phyloP scores from a whole-genome alignment of 2,329 filamentous ascomycete genomes.

The Monilinia fructicola region DNA sequence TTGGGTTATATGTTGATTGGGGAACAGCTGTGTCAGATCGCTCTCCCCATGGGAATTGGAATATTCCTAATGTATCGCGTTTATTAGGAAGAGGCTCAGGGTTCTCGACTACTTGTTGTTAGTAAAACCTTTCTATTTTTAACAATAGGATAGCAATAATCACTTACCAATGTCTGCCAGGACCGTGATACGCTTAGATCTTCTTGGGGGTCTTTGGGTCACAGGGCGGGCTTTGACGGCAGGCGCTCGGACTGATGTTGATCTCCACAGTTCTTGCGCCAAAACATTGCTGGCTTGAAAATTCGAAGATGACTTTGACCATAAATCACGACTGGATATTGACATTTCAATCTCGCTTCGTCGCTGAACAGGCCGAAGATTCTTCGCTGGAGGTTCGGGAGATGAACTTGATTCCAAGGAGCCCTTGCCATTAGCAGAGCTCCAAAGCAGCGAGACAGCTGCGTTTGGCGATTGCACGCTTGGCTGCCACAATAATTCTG shows the following conservation, averaged over 20 bases:
- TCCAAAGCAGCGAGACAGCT: constrained; percentile 7
- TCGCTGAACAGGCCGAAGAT: constrained; percentile 36
- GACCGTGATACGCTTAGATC: constrained; percentile 56
- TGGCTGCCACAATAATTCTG: constrained; percentile 16
- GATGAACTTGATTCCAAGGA: constrained; percentile 7
- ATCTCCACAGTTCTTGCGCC: constrained; percentile 38
- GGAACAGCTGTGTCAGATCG: constrained; percentile 55
- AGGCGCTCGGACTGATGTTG: constrained; percentile 34
- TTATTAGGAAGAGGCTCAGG: constrained; percentile 59
- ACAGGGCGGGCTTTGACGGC: constrained; percentile 45
- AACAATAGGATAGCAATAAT: neutral
- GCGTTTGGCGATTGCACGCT: neutral
- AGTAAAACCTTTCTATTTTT: constrained; percentile 3
- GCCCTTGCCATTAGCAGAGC: neutral
- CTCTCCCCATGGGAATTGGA: constrained; percentile 66
- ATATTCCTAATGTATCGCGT: constrained; percentile 60
- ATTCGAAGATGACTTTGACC: constrained; percentile 34
- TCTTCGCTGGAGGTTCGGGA: constrained; percentile 36
- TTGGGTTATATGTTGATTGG: constrained; percentile 43
- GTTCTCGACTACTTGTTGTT: constrained; percentile 49
- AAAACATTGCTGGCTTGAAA: constrained; percentile 18
- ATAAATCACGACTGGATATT: constrained; percentile 36
- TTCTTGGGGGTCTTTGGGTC: constrained; percentile 55
- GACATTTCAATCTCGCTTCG: constrained; percentile 24
- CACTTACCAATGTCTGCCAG: constrained; percentile 56